Base-by-base conservation (phyloP, 2,329 filamentous ascomycete genomes). In the Cladosporium sp. region DNA sequence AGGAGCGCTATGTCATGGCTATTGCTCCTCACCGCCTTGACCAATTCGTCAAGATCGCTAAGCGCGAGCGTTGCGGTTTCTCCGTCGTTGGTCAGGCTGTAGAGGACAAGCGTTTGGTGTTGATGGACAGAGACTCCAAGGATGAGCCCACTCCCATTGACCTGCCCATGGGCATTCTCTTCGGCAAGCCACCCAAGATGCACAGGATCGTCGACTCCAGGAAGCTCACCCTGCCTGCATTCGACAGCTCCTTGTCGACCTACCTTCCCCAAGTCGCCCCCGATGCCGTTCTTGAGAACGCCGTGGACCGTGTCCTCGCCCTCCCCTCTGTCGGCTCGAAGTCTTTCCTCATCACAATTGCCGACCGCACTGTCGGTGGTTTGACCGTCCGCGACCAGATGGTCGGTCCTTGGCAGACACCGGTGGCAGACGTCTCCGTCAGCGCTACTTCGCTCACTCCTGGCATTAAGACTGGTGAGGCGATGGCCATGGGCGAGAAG, bases 401-500 rank as follows among this genome's bases (percentile, higher is more conserved):
- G 84, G 93, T 97, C 55, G 94, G 94, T 1, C 91, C 90, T 51
- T 97, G 93, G 93, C 94, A 97, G 72, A 89, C 87, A 12, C 94
- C 94, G 2, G 91, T 97, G 13, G 87, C 94, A 3, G 92, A 99
- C 72, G 92, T 96, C 48, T 93, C 91, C 2, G 93, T 97, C 22
- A 97, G 93, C 20, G 86, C 90, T 0, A 93, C 90, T 0, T 88
- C 90, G 2, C 85, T 96, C 65, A 83, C 85, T 47, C 77, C 81
- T 15, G 89, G 87, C 59, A 81, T 88, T 48, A 87, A 82, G 67
- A 89, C 87, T 25, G 94, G 94, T 64, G 94, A 97, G 73, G 92
- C 92, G n/a, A 96, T 97, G 90, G 88, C 91, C 1, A 95, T 96
- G 88, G 94, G 94, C 34, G 93, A 97, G 75, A 94, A 89, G 75